Evolutionary conservation across 805 yeast species (phyloP), one percentile per base, ranked within the genome.

Genomic region (Saccharomyces eubayanus): DNA sequence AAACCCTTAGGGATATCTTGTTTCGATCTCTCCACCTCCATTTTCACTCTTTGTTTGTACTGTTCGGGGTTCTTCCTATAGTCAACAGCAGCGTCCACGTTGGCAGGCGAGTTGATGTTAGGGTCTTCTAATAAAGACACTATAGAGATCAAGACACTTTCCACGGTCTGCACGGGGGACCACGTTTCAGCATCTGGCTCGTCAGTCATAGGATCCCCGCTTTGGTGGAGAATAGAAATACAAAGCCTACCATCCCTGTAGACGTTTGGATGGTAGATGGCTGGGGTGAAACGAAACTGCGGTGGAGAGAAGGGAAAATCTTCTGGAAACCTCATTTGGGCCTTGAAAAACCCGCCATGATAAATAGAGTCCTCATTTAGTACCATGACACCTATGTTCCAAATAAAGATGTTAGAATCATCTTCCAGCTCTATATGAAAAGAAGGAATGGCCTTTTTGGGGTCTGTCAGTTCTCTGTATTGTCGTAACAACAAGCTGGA

Each of bases 251-350:
- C 98, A 71, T 91, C 97, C 56, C 89, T 80, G 72, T 92, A 92
- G 53, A 92, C 96, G 69, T 92, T 92, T 28, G 98, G 98, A 66
- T 92, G 98, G 73, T 83, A 91, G 61, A 92, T 88, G 46, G 96
- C 85, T 12, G 97, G 96, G 6, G 92, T 85, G 76, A 92, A 92
- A 62, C 95, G 77, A 74, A 90, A 92, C 40, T 86, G 82, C 46
- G 98, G 99, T 29, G 99, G 99, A 24, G 88, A 76, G 67, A 81
- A 92, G 3, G 98, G 99, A 72, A 85, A 92, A 70, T 90, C 96
- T 24, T 76, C 72, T 5, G 98, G 98, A 72, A 92, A 92, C 61
- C 85, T 79, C 96, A 92, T 89, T 68, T 89, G 95, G 24, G 96
- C 96, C 66, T 83, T 88, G 74, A 92, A 87, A 71, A 87, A 92